Evolutionary conservation across 2,329 filamentous ascomycete species (phyloP), one percentile per base, ranked within the genome.

Genomic region (Bipolaris cookei): DNA sequence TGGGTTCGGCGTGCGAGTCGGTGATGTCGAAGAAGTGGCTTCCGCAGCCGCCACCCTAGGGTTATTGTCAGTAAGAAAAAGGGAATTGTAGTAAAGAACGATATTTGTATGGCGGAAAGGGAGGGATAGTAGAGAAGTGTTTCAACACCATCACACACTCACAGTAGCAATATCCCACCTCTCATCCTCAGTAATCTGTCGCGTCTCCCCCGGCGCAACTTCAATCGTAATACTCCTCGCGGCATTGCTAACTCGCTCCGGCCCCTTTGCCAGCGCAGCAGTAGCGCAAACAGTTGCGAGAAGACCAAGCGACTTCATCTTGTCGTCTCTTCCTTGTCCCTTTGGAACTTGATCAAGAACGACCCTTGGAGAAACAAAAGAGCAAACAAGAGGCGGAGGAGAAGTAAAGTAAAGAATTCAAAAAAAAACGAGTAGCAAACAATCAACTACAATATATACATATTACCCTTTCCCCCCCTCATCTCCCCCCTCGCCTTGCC

Each of bases 121-220:
- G 25, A 25, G 25, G 6, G 25, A 8, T 25, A 25, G 8, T 25
- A 8, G 7, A 8, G 8, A 25, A 8, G 7, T 28, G 25, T 28
- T 8, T 28, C 25, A 28, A 28, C 25, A 28, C 25, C 23, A 25
- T 6, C 8, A 28, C 25, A 38, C 8, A 43, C 53, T 34, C 54
- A 58, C 62, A 54, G 59, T 62, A 39, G 55, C 35, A 43, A 64
- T 50, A 18, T 58, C 50, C 59, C 59, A 64, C 50, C 60, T 62
- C 51, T 61, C 51, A 5, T 50, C 62, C 25, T 64, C 62, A 20
- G 55, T 63, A 16, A 62, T 58, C 45, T 51, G 50, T 16, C 58
- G 58, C 8, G 62, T 64, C 51, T 63, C 55, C 39, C 62, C 62
- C 6, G 57, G 62, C 13, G 57, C 57, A 35, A 63, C 46, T 30